A percentile compares a stretch with the other conserved stretches of the same genome.
phyloP scores from a whole-genome alignment of 805 yeast species.

The Maudiozyma pseudohumilis region DNA sequence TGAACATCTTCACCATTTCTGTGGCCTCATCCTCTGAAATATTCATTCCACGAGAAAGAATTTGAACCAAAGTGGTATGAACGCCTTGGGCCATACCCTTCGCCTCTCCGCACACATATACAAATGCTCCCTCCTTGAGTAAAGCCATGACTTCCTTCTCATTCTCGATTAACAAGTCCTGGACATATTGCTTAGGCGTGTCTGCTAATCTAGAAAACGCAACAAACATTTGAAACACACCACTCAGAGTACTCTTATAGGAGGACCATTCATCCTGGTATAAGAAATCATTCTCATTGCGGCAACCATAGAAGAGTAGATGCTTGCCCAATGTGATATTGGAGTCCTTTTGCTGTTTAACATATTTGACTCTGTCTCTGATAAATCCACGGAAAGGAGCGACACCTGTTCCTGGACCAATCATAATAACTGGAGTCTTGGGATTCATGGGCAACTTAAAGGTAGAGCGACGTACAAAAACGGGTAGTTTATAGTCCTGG shows the following conservation, averaged over 20 bases:
- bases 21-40: slow-evolving; percentile 59
- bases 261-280: slow-evolving; percentile 87
- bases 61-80: slow-evolving; percentile 53
- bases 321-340: slow-evolving; percentile 54
- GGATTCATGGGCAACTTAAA: slow-evolving; percentile 90
- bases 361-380: slow-evolving; percentile 65
- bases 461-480: slow-evolving; percentile 89
- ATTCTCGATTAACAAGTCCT: slow-evolving; percentile 56
- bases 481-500: slow-evolving; percentile 54
- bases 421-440: slow-evolving; percentile 76
- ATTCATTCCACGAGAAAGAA: slow-evolving; percentile 53
- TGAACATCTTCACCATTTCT: slow-evolving; percentile 67
- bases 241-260: slow-evolving; percentile 53
- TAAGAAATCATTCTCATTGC: slow-evolving; percentile 76
- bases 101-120: slow-evolving; percentile 97
- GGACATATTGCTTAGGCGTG: slow-evolving; percentile 65
- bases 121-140: slow-evolving; percentile 70
- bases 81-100: slow-evolving; percentile 93
- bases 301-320: slow-evolving; percentile 77
- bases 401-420: slow-evolving; percentile 98
- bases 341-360: slow-evolving; percentile 24
- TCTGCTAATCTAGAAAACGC: slow-evolving; percentile 79
- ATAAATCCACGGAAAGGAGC: slow-evolving; percentile 96
- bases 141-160: slow-evolving; percentile 33
- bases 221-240: slow-evolving; percentile 57